A percentile compares a stretch with the other conserved stretches of the same genome.
phyloP scores from a whole-genome alignment of 148 eudicot species.

The Rhododendron williamsianum region DNA sequence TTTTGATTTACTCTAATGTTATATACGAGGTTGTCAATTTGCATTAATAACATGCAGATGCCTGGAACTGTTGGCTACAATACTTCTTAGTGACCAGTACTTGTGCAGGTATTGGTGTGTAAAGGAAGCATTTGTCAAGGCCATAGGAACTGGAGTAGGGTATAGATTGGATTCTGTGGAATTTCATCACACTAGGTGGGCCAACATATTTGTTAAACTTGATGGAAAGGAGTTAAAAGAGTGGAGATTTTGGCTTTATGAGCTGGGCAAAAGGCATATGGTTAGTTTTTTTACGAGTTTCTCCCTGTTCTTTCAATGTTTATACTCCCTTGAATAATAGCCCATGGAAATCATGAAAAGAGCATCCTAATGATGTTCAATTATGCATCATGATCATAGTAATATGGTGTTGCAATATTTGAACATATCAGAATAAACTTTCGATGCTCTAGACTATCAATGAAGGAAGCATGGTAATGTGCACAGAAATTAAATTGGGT shows the following conservation, averaged over 20 bases:
- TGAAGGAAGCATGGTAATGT: too few relatives aligned
- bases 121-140: slow-evolving; percentile 88
- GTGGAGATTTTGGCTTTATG: slow-evolving; percentile 69
- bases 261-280: slow-evolving; percentile 45
- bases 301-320: not conserved
- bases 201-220: slow-evolving; percentile 42
- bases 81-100: not conserved
- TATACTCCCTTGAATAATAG: not conserved
- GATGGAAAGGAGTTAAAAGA: slow-evolving; percentile 37
- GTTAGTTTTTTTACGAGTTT: slow-evolving; percentile 34
- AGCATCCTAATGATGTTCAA: not conserved
- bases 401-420: not conserved
- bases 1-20: not conserved
- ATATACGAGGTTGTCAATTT: not conserved
- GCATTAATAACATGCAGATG: not conserved
- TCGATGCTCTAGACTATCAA: too few relatives aligned
- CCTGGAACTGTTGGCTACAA: not conserved
- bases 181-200: slow-evolving; percentile 57
- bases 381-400: not conserved
- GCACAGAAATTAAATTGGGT: too few relatives aligned
- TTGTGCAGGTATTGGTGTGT: slow-evolving; percentile 77
- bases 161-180: slow-evolving; percentile 48
- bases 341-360: not conserved
- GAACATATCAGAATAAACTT: not conserved
- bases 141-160: slow-evolving; percentile 62